These are phyloP conservation scores for Venturia pyrina DNA, from an alignment of 2,329 filamentous ascomycete genomes.

Conservation along the genomic window DNA sequence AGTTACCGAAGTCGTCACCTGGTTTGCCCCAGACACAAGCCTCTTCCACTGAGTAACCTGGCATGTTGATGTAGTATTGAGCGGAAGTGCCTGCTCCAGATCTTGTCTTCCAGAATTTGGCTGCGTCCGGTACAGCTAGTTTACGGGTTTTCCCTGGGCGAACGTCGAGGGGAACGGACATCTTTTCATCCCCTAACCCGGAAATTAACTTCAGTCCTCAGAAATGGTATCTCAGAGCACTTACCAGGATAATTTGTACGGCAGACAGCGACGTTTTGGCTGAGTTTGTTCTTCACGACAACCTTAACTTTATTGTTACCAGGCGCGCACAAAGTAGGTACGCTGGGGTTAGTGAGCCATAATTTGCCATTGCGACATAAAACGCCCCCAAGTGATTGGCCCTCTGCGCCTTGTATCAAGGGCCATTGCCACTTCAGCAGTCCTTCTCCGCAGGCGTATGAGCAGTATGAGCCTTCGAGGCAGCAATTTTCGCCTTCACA, in stretches of 20 bases:
- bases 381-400: conserved; percentile 81
- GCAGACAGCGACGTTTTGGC: conserved; percentile 62
- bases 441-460: conserved; percentile 83
- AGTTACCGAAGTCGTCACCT: conserved; percentile 82
- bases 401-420: conserved; percentile 60
- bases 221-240: conserved; percentile 7
- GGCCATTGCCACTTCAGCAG: conserved; percentile 95
- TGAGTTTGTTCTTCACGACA: conserved; percentile 64
- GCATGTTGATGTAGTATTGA: conserved; percentile 94
- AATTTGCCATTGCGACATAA: conserved; percentile 72
- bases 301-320: conserved; percentile 57
- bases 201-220: neutral
- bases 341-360: conserved; percentile 59
- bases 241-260: conserved; percentile 89
- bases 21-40: conserved; percentile 66
- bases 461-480: conserved; percentile 62
- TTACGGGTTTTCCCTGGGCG: conserved; percentile 47
- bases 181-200: conserved; percentile 56
- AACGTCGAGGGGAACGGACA: conserved; percentile 68
- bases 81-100: conserved; percentile 65
- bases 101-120: conserved; percentile 63
- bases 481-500: conserved; percentile 48
- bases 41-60: conserved; percentile 53
- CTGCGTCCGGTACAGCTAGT: conserved; percentile 66
- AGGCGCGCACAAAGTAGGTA: conserved; percentile 62